Percentiles rank a stretch among this genome's conserved stretches.
Conservation (phyloP, 1,284 basidiomycete genomes). For the Rhodotorula sp. region DNA sequence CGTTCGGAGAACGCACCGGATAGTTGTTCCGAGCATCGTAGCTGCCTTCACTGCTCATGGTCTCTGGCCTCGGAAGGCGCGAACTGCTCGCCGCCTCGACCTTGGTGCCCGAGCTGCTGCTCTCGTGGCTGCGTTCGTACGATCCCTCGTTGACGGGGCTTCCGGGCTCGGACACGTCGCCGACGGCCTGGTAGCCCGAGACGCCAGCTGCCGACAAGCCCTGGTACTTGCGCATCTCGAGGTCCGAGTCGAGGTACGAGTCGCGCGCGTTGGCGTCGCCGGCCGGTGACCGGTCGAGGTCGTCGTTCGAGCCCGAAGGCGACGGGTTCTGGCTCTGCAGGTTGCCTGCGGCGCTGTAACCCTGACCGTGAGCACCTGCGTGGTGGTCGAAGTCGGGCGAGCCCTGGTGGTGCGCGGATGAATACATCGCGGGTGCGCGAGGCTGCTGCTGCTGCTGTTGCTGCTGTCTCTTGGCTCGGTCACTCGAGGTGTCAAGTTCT, state of each 20-base stretch:
- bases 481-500: background rate
- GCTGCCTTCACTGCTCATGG: constrained; percentile 42
- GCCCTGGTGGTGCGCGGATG: constrained; percentile 14
- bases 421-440: constrained; percentile 18
- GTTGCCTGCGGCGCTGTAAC: constrained; percentile 10
- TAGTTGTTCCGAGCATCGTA: constrained; percentile 22
- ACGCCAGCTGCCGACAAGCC: constrained; percentile 39
- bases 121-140: constrained; percentile 43
- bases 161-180: constrained; percentile 39
- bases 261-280: constrained; percentile 18
- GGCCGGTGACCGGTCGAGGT: constrained; percentile 28
- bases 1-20: constrained; percentile 20
- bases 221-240: constrained; percentile 43
- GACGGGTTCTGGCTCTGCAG: constrained; percentile 7
- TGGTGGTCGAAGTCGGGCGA: constrained; percentile 15
- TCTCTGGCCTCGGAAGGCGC: constrained; percentile 27
- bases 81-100: constrained; percentile 26
- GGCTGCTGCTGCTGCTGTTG: too few relatives aligned
- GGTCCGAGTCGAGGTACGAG: constrained; percentile 39
- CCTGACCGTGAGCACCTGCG: constrained; percentile 10
- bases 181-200: constrained; percentile 39
- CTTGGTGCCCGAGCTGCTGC: constrained; percentile 37
- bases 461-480: background rate
- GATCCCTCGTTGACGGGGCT: constrained; percentile 30
- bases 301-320: constrained; percentile 27